Evolutionary conservation across 805 yeast species (phyloP).

Genomic region (Metschnikowia shivogae): DNA sequence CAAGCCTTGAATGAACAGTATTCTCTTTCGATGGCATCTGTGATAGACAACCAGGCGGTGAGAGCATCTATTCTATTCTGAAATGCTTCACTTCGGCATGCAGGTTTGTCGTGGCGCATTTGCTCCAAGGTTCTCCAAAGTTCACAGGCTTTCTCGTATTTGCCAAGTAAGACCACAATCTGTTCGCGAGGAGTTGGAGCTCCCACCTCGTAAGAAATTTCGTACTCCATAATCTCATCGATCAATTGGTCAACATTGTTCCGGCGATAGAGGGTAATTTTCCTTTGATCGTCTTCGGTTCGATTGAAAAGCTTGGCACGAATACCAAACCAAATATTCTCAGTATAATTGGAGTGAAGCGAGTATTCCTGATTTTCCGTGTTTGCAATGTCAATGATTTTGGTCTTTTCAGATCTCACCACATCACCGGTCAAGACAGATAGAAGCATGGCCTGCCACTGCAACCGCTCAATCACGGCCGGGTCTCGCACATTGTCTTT

Average conservation of each 20-base stretch:
- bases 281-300: constrained; percentile 71
- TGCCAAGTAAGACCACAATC: constrained; percentile 54
- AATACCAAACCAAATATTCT: constrained; percentile 83
- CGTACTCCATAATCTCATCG: constrained; percentile 63
- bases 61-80: constrained; percentile 67
- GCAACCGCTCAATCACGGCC: constrained; percentile 68
- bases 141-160: constrained; percentile 63
- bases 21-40: constrained; percentile 63
- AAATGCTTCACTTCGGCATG: constrained; percentile 61
- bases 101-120: constrained; percentile 75
- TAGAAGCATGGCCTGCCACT: constrained; percentile 93
- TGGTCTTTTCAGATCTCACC: constrained; percentile 82
- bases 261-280: constrained; percentile 63
- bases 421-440: constrained; percentile 94
- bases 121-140: constrained; percentile 77
- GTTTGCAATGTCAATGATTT: constrained; percentile 50
- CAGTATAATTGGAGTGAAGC: constrained; percentile 53
- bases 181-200: constrained; percentile 36
- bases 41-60: constrained; percentile 77
- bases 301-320: constrained; percentile 79
- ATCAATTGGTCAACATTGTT: constrained; percentile 69
- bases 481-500: constrained; percentile 41
- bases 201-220: constrained; percentile 41
- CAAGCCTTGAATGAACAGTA: constrained; percentile 59
- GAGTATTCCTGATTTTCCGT: constrained; percentile 43